Conservation (phyloP, 2,329 filamentous ascomycete genomes). For the Incumbomyces delicatus region DNA sequence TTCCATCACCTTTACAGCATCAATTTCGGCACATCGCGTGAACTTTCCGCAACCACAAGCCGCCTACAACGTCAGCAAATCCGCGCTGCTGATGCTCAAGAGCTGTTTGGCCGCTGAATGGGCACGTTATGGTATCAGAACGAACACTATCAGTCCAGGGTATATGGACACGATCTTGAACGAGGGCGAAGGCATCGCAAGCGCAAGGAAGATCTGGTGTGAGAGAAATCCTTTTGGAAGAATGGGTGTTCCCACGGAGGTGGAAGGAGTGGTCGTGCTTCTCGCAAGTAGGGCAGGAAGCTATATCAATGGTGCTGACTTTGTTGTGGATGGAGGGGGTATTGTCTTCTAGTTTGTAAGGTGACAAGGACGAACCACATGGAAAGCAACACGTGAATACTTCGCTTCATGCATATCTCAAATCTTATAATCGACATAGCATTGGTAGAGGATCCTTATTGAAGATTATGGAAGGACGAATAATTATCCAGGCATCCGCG, state of each 20-base stretch:
- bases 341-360: slow-evolving; percentile 12
- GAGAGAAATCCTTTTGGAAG: slow-evolving; percentile 52
- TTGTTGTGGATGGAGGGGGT: slow-evolving; percentile 52
- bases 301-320: slow-evolving; percentile 60
- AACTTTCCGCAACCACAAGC: slow-evolving; percentile 54
- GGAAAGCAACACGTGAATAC: no score
- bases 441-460: no score
- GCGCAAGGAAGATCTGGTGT: slow-evolving; percentile 47
- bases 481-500: no score
- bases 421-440: no score
- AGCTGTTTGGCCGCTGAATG: slow-evolving; percentile 62
- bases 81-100: slow-evolving; percentile 53
- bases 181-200: slow-evolving; percentile 49
- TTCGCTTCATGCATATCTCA: no score
- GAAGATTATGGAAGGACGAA: no score
- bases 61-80: slow-evolving; percentile 64
- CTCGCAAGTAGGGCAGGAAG: slow-evolving; percentile 51
- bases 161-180: slow-evolving; percentile 73
- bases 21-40: slow-evolving; percentile 47
- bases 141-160: slow-evolving; percentile 61
- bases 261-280: slow-evolving; percentile 53
- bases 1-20: slow-evolving; percentile 55
- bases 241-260: slow-evolving; percentile 55
- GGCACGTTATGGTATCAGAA: slow-evolving; percentile 58
- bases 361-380: no score